Conservation (phyloP, 768 basidiomycete species). For the Cystofilobasidium bisporidii region DNA sequence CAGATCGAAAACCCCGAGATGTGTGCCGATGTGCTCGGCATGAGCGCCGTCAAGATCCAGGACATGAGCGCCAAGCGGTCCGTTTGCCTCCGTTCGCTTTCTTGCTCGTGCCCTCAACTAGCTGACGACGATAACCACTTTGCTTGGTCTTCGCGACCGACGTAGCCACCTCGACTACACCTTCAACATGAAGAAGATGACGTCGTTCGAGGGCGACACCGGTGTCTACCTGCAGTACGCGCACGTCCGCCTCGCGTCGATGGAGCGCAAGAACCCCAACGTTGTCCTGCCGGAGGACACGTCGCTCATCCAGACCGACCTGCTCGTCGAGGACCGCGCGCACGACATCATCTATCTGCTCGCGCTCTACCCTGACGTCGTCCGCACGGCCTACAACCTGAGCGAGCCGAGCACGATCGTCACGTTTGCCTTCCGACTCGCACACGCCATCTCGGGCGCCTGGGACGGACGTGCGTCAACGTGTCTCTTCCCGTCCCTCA, state of each 20-base stretch:
- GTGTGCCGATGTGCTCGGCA: slow-evolving; percentile 73
- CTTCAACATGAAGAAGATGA: slow-evolving; percentile 90
- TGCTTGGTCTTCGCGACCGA: too few relatives aligned
- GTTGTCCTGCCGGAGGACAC: slow-evolving; percentile 48
- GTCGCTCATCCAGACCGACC: slow-evolving; percentile 53
- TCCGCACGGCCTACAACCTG: slow-evolving; percentile 69
- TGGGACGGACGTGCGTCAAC: slow-evolving; percentile 19
- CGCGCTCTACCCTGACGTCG: slow-evolving; percentile 82
- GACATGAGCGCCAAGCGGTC: slow-evolving; percentile 91
- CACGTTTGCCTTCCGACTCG: slow-evolving; percentile 75
- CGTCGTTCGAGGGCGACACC: slow-evolving; percentile 90
- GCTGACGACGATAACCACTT: too few relatives aligned
- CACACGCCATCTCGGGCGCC: slow-evolving; percentile 45
- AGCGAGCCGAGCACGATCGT: slow-evolving; percentile 86
- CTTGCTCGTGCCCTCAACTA: too few relatives aligned
- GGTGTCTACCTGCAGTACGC: slow-evolving; percentile 92
- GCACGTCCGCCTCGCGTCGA: slow-evolving; percentile 82
- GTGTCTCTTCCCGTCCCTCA: slow-evolving; percentile 81
- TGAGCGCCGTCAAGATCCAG: slow-evolving; percentile 94
- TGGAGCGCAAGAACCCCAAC: slow-evolving; percentile 82
- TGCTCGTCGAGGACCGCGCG: slow-evolving; percentile 65
- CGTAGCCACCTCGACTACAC: slow-evolving; percentile 57
- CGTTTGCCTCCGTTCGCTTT: too few relatives aligned
- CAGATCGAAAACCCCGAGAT: slow-evolving; percentile 77
- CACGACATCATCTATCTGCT: slow-evolving; percentile 79